Evolutionary conservation across 352 stramenopile genomes (phyloP).

Genomic region (Phytophthora cactorum): DNA sequence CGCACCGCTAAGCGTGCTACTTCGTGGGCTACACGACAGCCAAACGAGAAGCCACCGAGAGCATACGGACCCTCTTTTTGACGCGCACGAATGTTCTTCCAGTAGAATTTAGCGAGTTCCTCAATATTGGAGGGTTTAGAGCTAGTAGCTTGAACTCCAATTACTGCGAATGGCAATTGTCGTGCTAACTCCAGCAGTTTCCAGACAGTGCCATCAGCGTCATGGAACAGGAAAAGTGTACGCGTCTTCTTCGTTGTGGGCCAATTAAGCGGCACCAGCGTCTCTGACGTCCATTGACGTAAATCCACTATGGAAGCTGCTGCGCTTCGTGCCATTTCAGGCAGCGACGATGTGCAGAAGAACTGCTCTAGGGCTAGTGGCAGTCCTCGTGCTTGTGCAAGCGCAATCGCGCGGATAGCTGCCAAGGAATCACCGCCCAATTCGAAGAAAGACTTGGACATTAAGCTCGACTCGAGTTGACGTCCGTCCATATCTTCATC

Average conservation of each 20-base stretch:
- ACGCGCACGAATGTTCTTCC: slow-evolving; percentile 34
- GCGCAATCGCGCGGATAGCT: slow-evolving; percentile 66
- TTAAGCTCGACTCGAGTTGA: slow-evolving; percentile 1
- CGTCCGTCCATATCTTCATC: slow-evolving; percentile 28
- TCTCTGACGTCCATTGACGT: slow-evolving; percentile 14
- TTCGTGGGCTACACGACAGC: slow-evolving; percentile 58
- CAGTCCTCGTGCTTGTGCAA: slow-evolving; percentile 57
- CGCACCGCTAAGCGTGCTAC: slow-evolving; percentile 36
- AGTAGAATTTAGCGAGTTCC: slow-evolving; percentile 47
- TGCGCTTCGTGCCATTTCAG: slow-evolving; percentile 45
- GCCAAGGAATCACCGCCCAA: slow-evolving; percentile 70
- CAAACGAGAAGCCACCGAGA: slow-evolving; percentile 71
- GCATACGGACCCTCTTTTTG: slow-evolving; percentile 46
- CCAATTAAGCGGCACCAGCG: slow-evolving; percentile 52
- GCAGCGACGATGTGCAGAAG: slow-evolving; percentile 45
- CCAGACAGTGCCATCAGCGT: slow-evolving; percentile 62
- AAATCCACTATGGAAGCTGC: slow-evolving; percentile 22
- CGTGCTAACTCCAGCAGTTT: slow-evolving; percentile 61
- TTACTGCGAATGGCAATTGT: slow-evolving; percentile 40
- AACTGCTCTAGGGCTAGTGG: slow-evolving; percentile 52
- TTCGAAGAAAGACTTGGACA: slow-evolving; percentile 64
- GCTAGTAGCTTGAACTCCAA: slow-evolving; percentile 42
- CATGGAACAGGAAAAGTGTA: slow-evolving; percentile 60
- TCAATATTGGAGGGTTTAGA: slow-evolving; percentile 31
- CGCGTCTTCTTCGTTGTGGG: not conserved